Base-by-base conservation (phyloP, 352 stramenopile genomes). In the Plasmopara viticola region DNA sequence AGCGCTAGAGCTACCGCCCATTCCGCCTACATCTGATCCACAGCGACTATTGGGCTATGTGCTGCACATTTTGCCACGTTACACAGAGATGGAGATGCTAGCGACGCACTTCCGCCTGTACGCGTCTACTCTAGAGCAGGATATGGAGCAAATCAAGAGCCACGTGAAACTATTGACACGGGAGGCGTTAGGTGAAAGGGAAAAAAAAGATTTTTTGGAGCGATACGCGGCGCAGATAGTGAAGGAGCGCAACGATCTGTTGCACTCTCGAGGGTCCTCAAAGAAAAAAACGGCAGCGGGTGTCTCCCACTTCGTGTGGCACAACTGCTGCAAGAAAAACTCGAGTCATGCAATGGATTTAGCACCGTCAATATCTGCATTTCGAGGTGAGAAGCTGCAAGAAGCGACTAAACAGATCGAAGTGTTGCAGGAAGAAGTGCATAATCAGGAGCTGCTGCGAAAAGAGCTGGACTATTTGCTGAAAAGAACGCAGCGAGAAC, bases 51-150 rank as follows among this genome's bases (percentile, higher is more conserved):
- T 93, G 28, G 70, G 71, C 25, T 93, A 87, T 53, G 83, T 89
- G 46, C 66, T 93, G 30, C 60, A 71, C 29, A 85, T 93, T 42
- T 47, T 88, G 38, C 83, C 83, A 7, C 73, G 72, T n/a, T 93
- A 86, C 55, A 79, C 68, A 0, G 78, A 90, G 58, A 90, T 93
- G 78, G 83, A 93, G 70, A 84, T 90, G 71, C 60, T 84, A 45
- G 46, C 68, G 48, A 90, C 78, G 2, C 83, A 93, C 57, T 60
- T 90, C 38, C 78, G 80, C 5, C 55, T 93, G 53, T 79, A 93
- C 44, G 60, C 72, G 20, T 79, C 78, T 18, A 76, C 71, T 7
- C 52, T 93, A 38, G 78, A 89, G 66, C 77, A 89, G 49, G 79
- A 90, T 44, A 69, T 90, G 50, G 83, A 85, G 53, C 79, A 89